These are phyloP conservation scores for Colletotrichum paranaense DNA, from an alignment of 2,329 filamentous ascomycete genomes.

Conservation along the genomic window DNA sequence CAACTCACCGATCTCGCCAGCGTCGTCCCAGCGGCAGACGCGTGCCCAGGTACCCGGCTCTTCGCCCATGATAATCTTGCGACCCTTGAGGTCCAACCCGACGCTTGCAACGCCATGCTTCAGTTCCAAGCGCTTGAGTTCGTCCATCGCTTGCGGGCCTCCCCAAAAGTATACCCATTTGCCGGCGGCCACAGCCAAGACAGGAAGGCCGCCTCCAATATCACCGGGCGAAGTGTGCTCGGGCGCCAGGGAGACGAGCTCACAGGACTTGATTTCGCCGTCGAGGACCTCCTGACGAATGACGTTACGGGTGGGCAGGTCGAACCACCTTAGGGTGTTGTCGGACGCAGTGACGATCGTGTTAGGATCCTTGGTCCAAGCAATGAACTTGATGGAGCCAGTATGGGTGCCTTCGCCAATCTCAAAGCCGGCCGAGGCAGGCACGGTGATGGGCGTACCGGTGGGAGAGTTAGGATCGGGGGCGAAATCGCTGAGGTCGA, in stretches of 20 bases:
- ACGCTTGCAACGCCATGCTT: constrained; percentile 91
- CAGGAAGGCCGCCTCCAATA: constrained; percentile 74
- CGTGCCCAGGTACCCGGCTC: constrained; percentile 96
- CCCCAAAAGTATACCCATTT: constrained; percentile 95
- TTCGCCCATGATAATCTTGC: constrained; percentile 90
- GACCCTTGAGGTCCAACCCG: constrained; percentile 82
- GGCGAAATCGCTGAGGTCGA: constrained; percentile 78
- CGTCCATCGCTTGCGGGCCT: constrained; percentile 74
- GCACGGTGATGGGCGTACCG: constrained; percentile 57
- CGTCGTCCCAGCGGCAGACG: constrained; percentile 89
- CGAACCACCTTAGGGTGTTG: constrained; percentile 94
- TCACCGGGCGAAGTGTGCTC: constrained; percentile 69
- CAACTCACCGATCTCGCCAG: constrained; percentile 77
- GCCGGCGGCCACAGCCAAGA: constrained; percentile 92
- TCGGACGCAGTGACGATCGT: constrained; percentile 92
- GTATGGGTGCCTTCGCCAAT: constrained; percentile 87
- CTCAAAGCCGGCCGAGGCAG: constrained; percentile 79
- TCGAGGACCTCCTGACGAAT: constrained; percentile 84
- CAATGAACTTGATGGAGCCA: constrained; percentile 93
- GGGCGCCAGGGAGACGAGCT: constrained; percentile 79
- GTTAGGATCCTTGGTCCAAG: constrained; percentile 91
- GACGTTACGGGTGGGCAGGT: constrained; percentile 80
- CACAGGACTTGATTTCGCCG: constrained; percentile 89
- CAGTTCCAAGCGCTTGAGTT: constrained; percentile 83
- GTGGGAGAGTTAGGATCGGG: constrained; percentile 44